Base-by-base conservation (phyloP, 75 land plant genomes). In the Sequoia sempervirens region DNA sequence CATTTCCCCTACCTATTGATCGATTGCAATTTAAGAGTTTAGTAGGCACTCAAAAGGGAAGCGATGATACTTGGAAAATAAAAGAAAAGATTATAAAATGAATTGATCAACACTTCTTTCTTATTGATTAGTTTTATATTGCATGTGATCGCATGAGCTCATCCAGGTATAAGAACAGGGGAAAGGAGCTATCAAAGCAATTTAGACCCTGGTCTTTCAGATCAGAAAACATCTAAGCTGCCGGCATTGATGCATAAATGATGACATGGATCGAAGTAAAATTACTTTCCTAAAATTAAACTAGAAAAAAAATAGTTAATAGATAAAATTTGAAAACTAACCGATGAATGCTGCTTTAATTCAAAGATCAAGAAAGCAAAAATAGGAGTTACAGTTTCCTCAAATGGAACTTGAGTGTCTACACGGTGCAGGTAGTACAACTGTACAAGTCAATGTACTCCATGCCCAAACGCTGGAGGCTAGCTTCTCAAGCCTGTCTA, bases 361-460 rank as follows among this genome's bases (percentile, higher is more conserved):
- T 61, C 66, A 61, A 61, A 6, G 5, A 5, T 5, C 66, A 61
- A 5, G 7, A 61, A 7, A 61, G 66, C 7, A 23, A 61, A 26
- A 5, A 47, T n/a, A 53, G 81, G 38, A 70, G 70, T 89, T 83
- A 91, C 96, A 30, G 96, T 94, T 20, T 85, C 91, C 81, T 94
- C 96, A 73, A 94, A 92, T 9, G 96, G 94, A 13, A 94, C 90
- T 84, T 89, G 70, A 17, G 86, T 81, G 79, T 92, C 96, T 64
- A 94, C 83, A 20, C 96, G 85, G 75, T 94, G 96, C 47, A 84
- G 89, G 84, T 89, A 92, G 80, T 90, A 94, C n/a, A n/a, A n/a
- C n/a, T n/a, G n/a, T n/a, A n/a, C 7, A 94, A 83, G 85, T 94
- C 95, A 76, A 94, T 94, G 80, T 92, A 94, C 11, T 92, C 91